Base-by-base conservation (phyloP, 176 grass and related monocot genomes). In the Cenchrus americanus region DNA sequence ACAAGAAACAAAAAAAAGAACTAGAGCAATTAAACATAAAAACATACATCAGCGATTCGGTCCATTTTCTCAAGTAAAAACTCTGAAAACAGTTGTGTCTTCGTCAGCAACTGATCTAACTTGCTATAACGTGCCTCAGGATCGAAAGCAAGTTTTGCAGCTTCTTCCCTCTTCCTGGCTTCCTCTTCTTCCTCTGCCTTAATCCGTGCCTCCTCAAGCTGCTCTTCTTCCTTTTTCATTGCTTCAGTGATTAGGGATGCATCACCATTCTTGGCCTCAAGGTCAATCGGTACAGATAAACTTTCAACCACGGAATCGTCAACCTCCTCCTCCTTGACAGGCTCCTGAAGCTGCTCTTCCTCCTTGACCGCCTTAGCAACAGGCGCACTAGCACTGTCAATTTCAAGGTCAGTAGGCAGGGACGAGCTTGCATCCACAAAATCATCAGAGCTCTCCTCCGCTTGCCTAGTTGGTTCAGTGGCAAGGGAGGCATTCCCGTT, bases 31-130 rank as follows among this genome's bases (percentile, higher is more conserved):
- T 58, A 14, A 84, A 14, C 19, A 60, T 15, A 78, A 72, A 49
- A 55, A 73, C 32, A n/a, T 87, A 99, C 96, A 66, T 83, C 87
- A 3, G 95, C 86, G 11, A 99, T 96, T 57, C 87, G 69, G 24
- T 99, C 96, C 96, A 99, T 99, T 80, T 94, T 99, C 86, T 99
- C 93, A 15, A 99, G 89, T 10, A 99, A 88, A 64, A 99, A 99
- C 77, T 95, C 80, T 0, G 96, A 96, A 77, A 88, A 99, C 15
- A 99, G 87, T 32, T 99, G 91, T 11, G 96, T 94, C 82, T 99
- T 90, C 3, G 96, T 92, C 37, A 99, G 83, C 78, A 99, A 73
- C 71, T 93, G 93, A 37, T 99, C 96, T 48, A 99, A 68, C 65
- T 99, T 99, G 85, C 64, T 96, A 76, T 96, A 99, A 21, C 80